Conservation (phyloP, 2,329 filamentous ascomycete species). For the Beauveria caledonica region DNA sequence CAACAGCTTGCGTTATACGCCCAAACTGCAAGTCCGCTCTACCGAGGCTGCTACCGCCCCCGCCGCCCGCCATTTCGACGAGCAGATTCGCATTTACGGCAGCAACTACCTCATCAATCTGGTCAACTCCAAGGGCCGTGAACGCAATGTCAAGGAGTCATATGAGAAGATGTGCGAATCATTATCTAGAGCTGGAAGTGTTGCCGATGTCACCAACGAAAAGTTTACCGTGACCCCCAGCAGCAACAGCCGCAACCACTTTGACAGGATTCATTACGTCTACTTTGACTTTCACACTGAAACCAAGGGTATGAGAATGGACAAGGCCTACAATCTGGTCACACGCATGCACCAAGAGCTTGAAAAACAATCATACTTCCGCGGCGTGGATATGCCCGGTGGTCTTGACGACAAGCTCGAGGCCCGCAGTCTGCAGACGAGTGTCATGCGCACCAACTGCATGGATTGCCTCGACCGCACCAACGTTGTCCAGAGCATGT, state of each 20-base stretch:
- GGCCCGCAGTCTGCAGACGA: constrained; percentile 71
- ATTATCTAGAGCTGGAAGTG: constrained; percentile 58
- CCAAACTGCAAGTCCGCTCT: constrained; percentile 78
- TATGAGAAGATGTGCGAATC: constrained; percentile 85
- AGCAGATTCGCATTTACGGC: constrained; percentile 88
- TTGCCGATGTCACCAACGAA: constrained; percentile 64
- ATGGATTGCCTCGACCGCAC: constrained; percentile 99
- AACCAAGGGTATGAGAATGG: constrained; percentile 90
- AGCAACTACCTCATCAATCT: constrained; percentile 97
- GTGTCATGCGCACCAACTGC: constrained; percentile 93
- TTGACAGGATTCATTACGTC: constrained; percentile 85
- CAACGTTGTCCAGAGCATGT: constrained; percentile 96
- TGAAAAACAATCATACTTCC: constrained; percentile 80
- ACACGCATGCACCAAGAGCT: constrained; percentile 73
- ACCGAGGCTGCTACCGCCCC: constrained; percentile 73
- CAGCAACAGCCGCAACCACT: constrained; percentile 48
- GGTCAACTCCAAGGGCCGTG: constrained; percentile 91
- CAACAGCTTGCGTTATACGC: constrained; percentile 86
- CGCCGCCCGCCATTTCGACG: constrained; percentile 79
- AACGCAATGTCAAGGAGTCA: constrained; percentile 80
- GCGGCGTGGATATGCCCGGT: constrained; percentile 76
- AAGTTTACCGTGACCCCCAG: constrained; percentile 74
- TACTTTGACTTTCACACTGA: constrained; percentile 99
- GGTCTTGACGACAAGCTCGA: constrained; percentile 65
- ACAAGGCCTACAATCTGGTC: constrained; percentile 79